phyloP scores from a whole-genome alignment of 371 early-diverging fungal genomes.

The Parasitella parasitica region DNA sequence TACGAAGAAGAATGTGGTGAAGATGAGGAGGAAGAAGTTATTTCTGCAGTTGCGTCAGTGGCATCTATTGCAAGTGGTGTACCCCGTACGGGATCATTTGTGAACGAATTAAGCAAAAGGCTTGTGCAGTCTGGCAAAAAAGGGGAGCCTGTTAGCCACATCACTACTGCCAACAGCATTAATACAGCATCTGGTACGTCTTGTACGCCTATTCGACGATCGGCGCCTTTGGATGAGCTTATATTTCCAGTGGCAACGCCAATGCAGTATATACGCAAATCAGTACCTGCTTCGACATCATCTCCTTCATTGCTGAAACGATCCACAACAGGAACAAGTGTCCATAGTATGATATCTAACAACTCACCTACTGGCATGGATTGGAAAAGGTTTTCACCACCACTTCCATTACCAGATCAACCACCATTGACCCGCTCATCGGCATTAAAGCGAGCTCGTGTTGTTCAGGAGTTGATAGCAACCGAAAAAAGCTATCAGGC shows the following conservation, averaged over 20 bases:
- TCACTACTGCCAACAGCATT: conserved; percentile 1
- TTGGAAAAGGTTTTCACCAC: background rate
- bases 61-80: background rate
- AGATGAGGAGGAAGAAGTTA: background rate
- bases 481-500: conserved; percentile 66
- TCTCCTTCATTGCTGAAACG: conserved; percentile 19
- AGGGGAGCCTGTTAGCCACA: conserved; percentile 15
- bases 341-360: conserved; percentile 15
- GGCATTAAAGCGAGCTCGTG: background rate
- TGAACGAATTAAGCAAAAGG: conserved; percentile 33
- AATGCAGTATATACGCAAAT: background rate
- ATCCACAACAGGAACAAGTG: conserved; percentile 23
- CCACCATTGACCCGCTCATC: background rate
- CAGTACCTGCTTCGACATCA: conserved; percentile 18
- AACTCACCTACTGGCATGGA: conserved; percentile 18
- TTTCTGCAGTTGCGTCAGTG: background rate
- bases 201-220: background rate
- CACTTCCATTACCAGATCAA: background rate
- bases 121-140: conserved; percentile 28
- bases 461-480: conserved; percentile 57
- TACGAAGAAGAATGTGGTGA: background rate
- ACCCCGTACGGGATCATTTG: conserved; percentile 33
- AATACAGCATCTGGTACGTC: background rate
- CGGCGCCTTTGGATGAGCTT: background rate
- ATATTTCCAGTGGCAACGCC: background rate